phyloP scores from a whole-genome alignment of 140 eudicot species.

The Oenanthe javanica region DNA sequence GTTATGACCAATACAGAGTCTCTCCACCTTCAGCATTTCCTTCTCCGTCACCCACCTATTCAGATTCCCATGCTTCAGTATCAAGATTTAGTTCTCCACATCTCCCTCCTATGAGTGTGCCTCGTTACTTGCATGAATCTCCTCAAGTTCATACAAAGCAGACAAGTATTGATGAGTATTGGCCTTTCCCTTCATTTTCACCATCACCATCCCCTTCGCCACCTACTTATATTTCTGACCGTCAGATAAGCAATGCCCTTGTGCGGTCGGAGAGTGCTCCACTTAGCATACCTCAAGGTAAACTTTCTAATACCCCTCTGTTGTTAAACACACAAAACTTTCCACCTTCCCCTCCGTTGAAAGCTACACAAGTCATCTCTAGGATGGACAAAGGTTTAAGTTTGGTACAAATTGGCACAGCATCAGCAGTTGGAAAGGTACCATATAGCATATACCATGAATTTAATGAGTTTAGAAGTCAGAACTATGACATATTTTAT shows the following conservation, averaged over 20 bases:
- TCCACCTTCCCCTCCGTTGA: slow-evolving; percentile 59
- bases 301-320: slow-evolving; percentile 33
- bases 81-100: slow-evolving; percentile 37
- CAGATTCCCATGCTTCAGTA: slow-evolving; percentile 53
- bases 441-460: not conserved
- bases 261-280: slow-evolving; percentile 79
- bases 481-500: not conserved
- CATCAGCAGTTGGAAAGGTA: slow-evolving; percentile 59
- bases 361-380: slow-evolving; percentile 36
- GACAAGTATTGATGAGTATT: slow-evolving; percentile 59
- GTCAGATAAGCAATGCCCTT: slow-evolving; percentile 38
- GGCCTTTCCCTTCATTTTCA: slow-evolving; percentile 58
- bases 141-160: slow-evolving; percentile 39
- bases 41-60: slow-evolving; percentile 65
- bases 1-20: slow-evolving; percentile 49
- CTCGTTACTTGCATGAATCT: slow-evolving; percentile 39
- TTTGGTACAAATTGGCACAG: slow-evolving; percentile 29
- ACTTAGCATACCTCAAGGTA: slow-evolving; percentile 50
- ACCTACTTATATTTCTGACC: slow-evolving; percentile 37
- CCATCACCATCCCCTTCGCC: slow-evolving; percentile 84
- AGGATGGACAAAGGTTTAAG: slow-evolving; percentile 39
- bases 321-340: slow-evolving; percentile 33
- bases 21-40: slow-evolving; percentile 54
- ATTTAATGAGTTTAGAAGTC: not conserved
- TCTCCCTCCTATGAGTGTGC: slow-evolving; percentile 57